Evolutionary conservation across 2,329 filamentous ascomycete species (phyloP).

Genomic region (Thelonectria rubi): DNA sequence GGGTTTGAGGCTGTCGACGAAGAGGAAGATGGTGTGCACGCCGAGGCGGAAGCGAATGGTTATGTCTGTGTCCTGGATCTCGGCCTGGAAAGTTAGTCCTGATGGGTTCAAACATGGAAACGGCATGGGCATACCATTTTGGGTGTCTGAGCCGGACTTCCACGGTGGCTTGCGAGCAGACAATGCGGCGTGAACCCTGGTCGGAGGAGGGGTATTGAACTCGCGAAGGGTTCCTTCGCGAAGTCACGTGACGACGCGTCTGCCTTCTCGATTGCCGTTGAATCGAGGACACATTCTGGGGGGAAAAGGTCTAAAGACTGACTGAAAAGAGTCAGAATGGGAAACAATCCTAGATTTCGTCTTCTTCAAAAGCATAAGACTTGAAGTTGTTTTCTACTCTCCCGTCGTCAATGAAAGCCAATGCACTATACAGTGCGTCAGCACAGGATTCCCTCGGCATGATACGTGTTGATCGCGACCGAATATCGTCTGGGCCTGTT

Average conservation of each 20-base stretch:
- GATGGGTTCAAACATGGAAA: no score
- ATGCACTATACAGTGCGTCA: no score
- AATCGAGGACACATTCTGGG: neutral
- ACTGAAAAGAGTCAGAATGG: no score
- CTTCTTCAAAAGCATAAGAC: no score
- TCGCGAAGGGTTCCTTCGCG: constrained; percentile 29
- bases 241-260: constrained; percentile 43
- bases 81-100: constrained; percentile 29
- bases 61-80: constrained; percentile 59
- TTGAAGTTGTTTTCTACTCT: no score
- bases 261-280: neutral
- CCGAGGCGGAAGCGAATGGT: constrained; percentile 79
- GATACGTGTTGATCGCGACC: no score
- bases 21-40: constrained; percentile 74
- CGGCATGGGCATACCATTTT: constrained; percentile 18
- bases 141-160: constrained; percentile 1
- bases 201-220: constrained; percentile 13
- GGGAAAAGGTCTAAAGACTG: neutral
- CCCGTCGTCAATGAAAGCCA: no score
- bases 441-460: no score
- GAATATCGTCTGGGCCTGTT: no score
- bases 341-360: no score
- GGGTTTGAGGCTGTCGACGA: constrained; percentile 65
- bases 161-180: neutral
- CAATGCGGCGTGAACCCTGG: constrained; percentile 4